These are phyloP conservation scores for Boletus rubropictus DNA, from an alignment of 768 basidiomycete species.

Conservation along the genomic window DNA sequence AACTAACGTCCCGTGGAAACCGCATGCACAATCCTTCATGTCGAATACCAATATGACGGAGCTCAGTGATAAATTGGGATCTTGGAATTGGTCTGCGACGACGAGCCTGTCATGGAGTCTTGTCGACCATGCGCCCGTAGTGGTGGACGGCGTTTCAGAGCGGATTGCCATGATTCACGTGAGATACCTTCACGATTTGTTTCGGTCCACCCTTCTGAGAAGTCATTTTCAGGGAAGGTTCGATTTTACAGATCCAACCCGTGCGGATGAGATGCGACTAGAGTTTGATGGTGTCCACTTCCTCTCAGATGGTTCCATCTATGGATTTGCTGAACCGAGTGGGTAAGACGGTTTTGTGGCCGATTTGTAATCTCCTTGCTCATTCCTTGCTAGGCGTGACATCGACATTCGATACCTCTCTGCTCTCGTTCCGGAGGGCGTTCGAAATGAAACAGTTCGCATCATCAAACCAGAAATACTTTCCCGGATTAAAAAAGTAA, in stretches of 20 bases:
- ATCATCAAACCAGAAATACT: constrained; percentile 56
- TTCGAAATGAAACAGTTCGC: constrained; percentile 53
- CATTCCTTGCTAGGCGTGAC: constrained; percentile 35
- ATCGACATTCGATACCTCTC: constrained; percentile 67
- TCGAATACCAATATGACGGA: constrained; percentile 46
- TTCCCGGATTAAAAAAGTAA: constrained; percentile 53
- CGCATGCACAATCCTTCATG: constrained; percentile 47
- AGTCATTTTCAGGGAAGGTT: constrained; percentile 52
- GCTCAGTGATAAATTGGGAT: constrained; percentile 41
- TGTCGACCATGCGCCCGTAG: constrained; percentile 49
- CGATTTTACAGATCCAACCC: constrained; percentile 53
- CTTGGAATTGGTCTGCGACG: constrained; percentile 68
- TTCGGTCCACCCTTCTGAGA: constrained; percentile 3
- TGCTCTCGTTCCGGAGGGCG: constrained; percentile 51
- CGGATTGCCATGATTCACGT: constrained; percentile 62
- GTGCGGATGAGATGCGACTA: constrained; percentile 52
- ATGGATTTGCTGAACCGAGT: constrained; percentile 59
- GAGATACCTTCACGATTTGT: constrained; percentile 24
- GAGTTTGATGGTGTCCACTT: constrained; percentile 80
- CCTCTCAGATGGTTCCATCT: constrained; percentile 66
- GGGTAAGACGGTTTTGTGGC: constrained; percentile 41
- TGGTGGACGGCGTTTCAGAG: constrained; percentile 35
- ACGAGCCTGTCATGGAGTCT: constrained; percentile 62
- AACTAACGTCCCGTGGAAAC: constrained; percentile 40
- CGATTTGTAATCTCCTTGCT: background rate